Evolutionary conservation across 2,329 filamentous ascomycete genomes (phyloP).

Genomic region (Cercospora berteroae): DNA sequence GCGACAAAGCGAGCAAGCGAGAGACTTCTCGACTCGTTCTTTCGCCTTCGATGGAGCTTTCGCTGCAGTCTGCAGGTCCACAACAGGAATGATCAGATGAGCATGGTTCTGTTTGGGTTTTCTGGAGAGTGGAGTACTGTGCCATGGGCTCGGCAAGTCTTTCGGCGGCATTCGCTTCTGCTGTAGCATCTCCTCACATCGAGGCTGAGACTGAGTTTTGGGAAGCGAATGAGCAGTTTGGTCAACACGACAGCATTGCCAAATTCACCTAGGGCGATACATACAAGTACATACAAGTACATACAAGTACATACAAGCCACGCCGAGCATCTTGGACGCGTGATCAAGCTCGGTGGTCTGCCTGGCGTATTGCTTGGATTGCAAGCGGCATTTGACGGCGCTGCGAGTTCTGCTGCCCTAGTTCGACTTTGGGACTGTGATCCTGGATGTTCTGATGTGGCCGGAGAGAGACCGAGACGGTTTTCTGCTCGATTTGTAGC

Average conservation of each 20-base stretch:
- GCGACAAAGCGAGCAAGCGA: background rate
- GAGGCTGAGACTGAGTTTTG: background rate
- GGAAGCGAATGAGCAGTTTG: background rate
- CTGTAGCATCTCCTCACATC: background rate
- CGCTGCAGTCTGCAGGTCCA: background rate
- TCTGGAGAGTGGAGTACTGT: background rate
- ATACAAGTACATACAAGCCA: background rate
- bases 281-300: background rate
- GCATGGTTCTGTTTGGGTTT: background rate
- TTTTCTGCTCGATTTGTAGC: background rate
- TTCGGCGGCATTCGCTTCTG: background rate
- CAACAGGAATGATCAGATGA: background rate
- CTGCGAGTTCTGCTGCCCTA: background rate
- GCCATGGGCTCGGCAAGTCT: background rate
- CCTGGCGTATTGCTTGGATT: background rate
- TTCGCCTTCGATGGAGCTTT: background rate
- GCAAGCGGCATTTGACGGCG: background rate
- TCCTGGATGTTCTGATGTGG: background rate
- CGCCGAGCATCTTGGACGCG: background rate
- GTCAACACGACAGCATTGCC: background rate
- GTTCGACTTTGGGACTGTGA: background rate
- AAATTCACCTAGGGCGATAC: no score
- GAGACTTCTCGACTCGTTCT: background rate
- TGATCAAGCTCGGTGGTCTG: background rate
- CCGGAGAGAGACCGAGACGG: background rate